Evolutionary conservation across 768 basidiomycete genomes (phyloP).

Genomic region (Kwoniella shandongensis): DNA sequence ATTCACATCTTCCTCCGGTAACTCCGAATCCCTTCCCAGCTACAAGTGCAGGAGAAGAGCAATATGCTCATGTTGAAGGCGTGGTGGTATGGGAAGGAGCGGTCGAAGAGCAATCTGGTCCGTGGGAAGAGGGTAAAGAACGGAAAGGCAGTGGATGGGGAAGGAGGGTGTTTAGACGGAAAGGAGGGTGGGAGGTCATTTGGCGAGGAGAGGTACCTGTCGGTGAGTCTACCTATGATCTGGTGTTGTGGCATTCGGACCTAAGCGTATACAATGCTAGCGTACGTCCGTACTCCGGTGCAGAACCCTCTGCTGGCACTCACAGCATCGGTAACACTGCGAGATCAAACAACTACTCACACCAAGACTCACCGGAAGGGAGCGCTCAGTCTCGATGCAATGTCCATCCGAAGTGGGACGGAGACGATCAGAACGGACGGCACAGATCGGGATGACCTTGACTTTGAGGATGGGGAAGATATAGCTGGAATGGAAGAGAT

Average conservation of each 20-base stretch:
- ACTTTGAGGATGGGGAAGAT: constrained; percentile 40
- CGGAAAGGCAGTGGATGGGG: constrained; percentile 57
- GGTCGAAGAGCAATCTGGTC: constrained; percentile 19
- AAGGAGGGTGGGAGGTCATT: constrained; percentile 71
- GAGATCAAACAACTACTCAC: constrained; percentile 58
- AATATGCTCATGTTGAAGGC: constrained; percentile 77
- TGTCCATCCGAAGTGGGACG: constrained; percentile 25
- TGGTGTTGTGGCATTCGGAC: not conserved
- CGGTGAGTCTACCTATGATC: constrained; percentile 60
- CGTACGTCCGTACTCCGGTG: constrained; percentile 69
- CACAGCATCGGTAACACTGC: constrained; percentile 81
- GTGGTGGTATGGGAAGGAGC: constrained; percentile 61
- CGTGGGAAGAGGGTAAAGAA: constrained; percentile 66
- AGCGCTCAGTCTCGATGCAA: constrained; percentile 19
- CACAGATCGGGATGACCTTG: constrained; percentile 48
- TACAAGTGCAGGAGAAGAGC: constrained; percentile 68
- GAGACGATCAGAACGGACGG: constrained; percentile 40
- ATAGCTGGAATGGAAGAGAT: constrained; percentile 66
- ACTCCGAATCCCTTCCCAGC: constrained; percentile 83
- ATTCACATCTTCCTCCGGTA: constrained; percentile 65
- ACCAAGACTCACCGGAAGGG: constrained; percentile 17
- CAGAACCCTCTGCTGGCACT: constrained; percentile 76
- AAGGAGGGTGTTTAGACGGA: constrained; percentile 69
- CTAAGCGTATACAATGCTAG: constrained; percentile 54
- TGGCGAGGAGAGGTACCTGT: constrained; percentile 76